These are phyloP conservation scores for Teratosphaeria viscida DNA, from an alignment of 2,329 filamentous ascomycete genomes.

Conservation along the genomic window DNA sequence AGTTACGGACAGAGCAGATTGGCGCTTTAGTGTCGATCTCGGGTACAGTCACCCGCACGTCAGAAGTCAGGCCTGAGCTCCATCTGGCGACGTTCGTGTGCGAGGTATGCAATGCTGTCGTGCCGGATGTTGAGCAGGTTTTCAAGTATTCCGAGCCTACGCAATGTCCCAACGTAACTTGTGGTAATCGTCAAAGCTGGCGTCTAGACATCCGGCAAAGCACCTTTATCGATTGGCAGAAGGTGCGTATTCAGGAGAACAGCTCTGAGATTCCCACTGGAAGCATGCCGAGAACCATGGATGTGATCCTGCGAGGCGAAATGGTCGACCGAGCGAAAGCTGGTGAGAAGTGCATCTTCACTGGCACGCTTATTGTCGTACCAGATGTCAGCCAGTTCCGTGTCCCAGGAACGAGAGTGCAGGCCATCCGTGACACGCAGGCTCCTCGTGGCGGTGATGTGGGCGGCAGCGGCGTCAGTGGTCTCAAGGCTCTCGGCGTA, in stretches of 20 bases:
- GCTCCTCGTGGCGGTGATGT: conserved; percentile 59
- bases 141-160: conserved; percentile 96
- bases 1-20: conserved; percentile 79
- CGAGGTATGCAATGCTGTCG: conserved; percentile 71
- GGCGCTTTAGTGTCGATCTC: conserved; percentile 92
- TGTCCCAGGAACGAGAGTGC: conserved; percentile 72
- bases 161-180: conserved; percentile 81
- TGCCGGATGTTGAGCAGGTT: conserved; percentile 90
- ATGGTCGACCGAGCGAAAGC: conserved; percentile 97
- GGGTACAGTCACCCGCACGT: conserved; percentile 91
- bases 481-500: conserved; percentile 85
- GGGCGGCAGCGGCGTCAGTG: conserved; percentile 74
- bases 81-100: conserved; percentile 88
- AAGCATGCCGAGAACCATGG: conserved; percentile 97
- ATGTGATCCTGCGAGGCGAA: conserved; percentile 89
- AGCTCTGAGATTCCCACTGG: conserved; percentile 96
- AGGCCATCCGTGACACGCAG: conserved; percentile 74
- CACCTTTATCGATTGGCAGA: conserved; percentile 98
- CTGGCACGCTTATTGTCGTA: conserved; percentile 88
- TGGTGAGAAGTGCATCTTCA: conserved; percentile 97
- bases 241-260: conserved; percentile 96
- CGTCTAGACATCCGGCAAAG: conserved; percentile 92
- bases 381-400: conserved; percentile 93
- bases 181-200: conserved; percentile 87
- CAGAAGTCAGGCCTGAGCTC: conserved; percentile 88